Base-by-base conservation (phyloP, 768 basidiomycete genomes). In the Artomyces pyxidatus region DNA sequence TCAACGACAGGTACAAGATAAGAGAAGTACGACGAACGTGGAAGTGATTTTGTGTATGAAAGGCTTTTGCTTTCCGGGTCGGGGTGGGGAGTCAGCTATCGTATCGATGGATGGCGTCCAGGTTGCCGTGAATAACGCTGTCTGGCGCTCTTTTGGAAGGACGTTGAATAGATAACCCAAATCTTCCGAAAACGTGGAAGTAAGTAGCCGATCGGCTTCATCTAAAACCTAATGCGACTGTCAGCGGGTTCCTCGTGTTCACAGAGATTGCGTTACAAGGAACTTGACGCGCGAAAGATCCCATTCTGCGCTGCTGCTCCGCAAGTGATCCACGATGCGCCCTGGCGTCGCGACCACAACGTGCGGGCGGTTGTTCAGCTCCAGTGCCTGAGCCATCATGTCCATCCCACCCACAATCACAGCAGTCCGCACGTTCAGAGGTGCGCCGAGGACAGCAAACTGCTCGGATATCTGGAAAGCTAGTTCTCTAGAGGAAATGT, bases 321-420 rank as follows among this genome's bases (percentile, higher is more conserved):
- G 75, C 40, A 99, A 65, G 58, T 92, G 83, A 65, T 99, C 96
- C 3, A 93, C 89, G 19, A 99, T 80, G 17, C 96, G 80, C 2
- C 96, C 96, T 3, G 96, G 96, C 0, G 96, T 99, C 7, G 94
- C 96, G 40, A 99, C 82, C 21, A 98, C 83, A 30, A 99, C 76
- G 63, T 98, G 96, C 0, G 96, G 96, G 37, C 87, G 78, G 54
- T 82, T 79, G 2, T 76, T 74, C 12, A 99, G 78, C 59, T 94
- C 92, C 16, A 89, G 71, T 0, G 95, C 90, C 63, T 99, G 96
- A 1, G 81, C 64, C 74, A 96, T 91, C 85, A 95, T 95, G 59
- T 99, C 96, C 91, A 99, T 95, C 5, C 96, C 96, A 16, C 96
- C 96, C 2, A 98, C 93, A 27, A 97, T 71, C 7, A 97, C 92